Percentiles rank a stretch among this genome's conserved stretches.
Evolutionary conservation across 225 moss, liverwort and hornwort species (phyloP).

Genomic region (Pleurozium schreberi): DNA sequence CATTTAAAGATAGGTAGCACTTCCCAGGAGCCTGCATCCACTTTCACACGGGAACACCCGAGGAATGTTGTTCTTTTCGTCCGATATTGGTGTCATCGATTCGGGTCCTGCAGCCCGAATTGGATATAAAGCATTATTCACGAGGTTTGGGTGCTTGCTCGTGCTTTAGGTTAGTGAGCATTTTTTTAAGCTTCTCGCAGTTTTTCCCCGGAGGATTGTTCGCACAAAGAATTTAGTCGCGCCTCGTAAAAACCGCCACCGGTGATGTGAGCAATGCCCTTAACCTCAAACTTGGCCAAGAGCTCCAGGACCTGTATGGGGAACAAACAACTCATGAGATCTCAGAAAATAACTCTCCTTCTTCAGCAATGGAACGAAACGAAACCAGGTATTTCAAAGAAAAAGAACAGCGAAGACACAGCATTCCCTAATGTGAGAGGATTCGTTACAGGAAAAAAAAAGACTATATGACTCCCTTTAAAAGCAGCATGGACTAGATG

Average conservation of each 20-base stretch:
- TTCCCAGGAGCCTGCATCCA: conserved; percentile 58
- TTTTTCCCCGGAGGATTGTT: too few relatives aligned
- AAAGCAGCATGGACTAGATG: not conserved
- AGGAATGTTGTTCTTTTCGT: conserved; percentile 84
- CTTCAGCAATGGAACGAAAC: not conserved
- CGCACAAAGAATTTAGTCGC: too few relatives aligned
- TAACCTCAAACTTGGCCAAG: conserved; percentile 43
- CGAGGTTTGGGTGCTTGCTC: too few relatives aligned
- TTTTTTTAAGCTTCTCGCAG: too few relatives aligned
- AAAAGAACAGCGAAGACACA: not conserved
- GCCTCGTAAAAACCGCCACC: conserved; percentile 60
- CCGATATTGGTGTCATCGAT: too few relatives aligned
- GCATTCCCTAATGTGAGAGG: not conserved
- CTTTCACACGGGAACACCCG: conserved; percentile 54
- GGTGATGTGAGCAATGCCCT: conserved; percentile 86
- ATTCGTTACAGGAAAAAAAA: not conserved
- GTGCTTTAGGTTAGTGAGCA: too few relatives aligned
- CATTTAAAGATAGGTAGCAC: conserved; percentile 62
- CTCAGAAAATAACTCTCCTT: not conserved
- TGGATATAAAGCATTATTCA: too few relatives aligned
- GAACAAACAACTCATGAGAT: not conserved
- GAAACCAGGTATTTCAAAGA: not conserved
- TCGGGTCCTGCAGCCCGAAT: too few relatives aligned
- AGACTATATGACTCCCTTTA: not conserved
- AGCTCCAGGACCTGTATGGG: conserved; percentile 39